Evolutionary conservation across 345 rosid species (phyloP), one percentile per base, ranked within the genome.

Genomic region (Melaleuca alternifolia): DNA sequence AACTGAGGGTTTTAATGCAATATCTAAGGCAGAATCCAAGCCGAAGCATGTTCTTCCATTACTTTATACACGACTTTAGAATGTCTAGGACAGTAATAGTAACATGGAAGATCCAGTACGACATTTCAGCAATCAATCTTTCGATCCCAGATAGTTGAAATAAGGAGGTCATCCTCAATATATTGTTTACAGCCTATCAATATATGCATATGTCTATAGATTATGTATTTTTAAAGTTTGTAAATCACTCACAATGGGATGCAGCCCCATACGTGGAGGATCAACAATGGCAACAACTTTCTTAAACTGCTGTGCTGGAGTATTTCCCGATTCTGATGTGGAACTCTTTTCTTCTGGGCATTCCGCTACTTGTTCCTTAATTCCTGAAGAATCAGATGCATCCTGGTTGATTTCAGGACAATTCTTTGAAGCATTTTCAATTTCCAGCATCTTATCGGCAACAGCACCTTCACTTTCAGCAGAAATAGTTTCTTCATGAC

Each of bases 241-340:
- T 9, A 37, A 75, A 59, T 41, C 50, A 91, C 97, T 94, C 86
- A 94, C 99, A 84, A 87, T 92, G 57, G 99, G 98, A 91, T 97
- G 99, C 84, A 95, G 97, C 86, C 99, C 98, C 84, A 90, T 90
- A 51, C 99, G 96, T 10, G 99, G 99, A 89, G 99, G 99, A 90
- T 97, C 98, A 86, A 97, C 99, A 90, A 97, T 97, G 83, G 98
- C 99, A 88, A 97, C 98, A 7, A 97, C 93, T 88, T 94, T 97
- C 89, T 94, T 94, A 85, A 94, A 95, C 84, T 88, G 93, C 51
- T 50, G 90, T 57, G 83, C 76, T 3, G 85, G 84, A 90, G 94
- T 84, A 82, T 44, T 88, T 88, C 85, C 93, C 6, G 83, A 88
- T 82, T 89, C 92, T 28, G 89, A 65, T 24, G 89, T 81, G 84